Conservation (phyloP, 2,329 filamentous ascomycete genomes). For the Arthroderma sp. region DNA sequence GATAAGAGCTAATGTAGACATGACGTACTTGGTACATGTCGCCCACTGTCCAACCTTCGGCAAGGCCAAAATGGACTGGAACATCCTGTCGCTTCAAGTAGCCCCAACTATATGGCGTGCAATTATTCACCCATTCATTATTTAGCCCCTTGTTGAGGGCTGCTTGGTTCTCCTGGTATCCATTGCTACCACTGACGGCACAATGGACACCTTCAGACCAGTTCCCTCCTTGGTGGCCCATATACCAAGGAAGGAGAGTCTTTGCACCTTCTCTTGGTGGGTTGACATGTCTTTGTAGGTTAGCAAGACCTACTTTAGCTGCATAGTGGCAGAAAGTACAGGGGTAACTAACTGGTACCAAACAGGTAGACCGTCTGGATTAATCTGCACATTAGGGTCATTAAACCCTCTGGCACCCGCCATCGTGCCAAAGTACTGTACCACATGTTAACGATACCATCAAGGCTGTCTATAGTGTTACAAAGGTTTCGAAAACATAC, state of each 20-base stretch:
- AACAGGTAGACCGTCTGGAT: constrained; percentile 31
- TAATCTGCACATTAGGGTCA: constrained; percentile 43
- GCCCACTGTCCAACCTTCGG: constrained; percentile 41
- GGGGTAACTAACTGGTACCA: constrained; percentile 34
- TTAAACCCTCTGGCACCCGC: constrained; percentile 42
- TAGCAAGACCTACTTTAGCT: not conserved
- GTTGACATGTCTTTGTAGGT: constrained; percentile 23
- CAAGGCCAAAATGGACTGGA: constrained; percentile 43
- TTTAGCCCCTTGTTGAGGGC: constrained; percentile 40
- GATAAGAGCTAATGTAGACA: not conserved
- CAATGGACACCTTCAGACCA: constrained; percentile 42
- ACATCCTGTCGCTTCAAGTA: constrained; percentile 40
- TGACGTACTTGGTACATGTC: constrained; percentile 42
- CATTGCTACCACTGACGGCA: constrained; percentile 39
- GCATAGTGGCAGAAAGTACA: not conserved
- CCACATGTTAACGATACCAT: not conserved
- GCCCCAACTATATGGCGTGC: constrained; percentile 42
- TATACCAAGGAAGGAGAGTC: constrained; percentile 39
- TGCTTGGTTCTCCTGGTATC: constrained; percentile 40
- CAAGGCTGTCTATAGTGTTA: not conserved
- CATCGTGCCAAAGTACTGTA: constrained; percentile 44
- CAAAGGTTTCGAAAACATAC: constrained; percentile 12
- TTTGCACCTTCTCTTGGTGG: constrained; percentile 30
- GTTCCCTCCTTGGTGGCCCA: constrained; percentile 41
- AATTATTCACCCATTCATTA: constrained; percentile 41